Base-by-base conservation (phyloP, 2,329 filamentous ascomycete genomes). In the Paecilomyces sp. region DNA sequence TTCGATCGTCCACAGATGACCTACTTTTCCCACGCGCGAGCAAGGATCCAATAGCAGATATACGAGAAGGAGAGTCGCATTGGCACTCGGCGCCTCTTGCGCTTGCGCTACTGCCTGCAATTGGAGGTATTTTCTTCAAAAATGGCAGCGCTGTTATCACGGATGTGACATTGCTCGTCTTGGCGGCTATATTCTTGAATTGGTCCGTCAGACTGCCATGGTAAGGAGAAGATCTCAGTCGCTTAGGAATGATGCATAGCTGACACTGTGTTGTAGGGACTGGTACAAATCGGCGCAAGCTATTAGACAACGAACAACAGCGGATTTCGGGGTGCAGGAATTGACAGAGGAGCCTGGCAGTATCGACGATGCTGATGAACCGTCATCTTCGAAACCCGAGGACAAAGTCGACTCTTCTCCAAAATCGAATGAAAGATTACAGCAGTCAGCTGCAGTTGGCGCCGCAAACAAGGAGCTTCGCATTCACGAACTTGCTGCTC, bases 191-290 rank as follows among this genome's bases (percentile, higher is more conserved):
- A 53, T 95, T 97, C 68, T 79, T 97, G 62, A 92, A 96, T 71
- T 97, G 92, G 91, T 92, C 90, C 55, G 88, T 97, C 52, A 88
- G 91, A 59, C 81, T 94, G 65, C 93, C 93, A 66, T 97, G 93
- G 92, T 92, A 79, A 71, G 83, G 66, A 52, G 57, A 18, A 57
- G 61, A 56, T 34, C 51, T n/a, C 58, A 11, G 58, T 56, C 51
- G 58, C 60, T 57, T 58, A 60, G 22, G 18, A 22, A 47, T 54
- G 55, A 25, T 15, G 18, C 11, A 25, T 15, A 6, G 51, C 51
- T 57, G 22, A 36, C 58, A 63, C 59, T 59, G 55, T 63, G 22
- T 34, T 31, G 9, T 55, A 88, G 86, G 86, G 81, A 85, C 57
- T 92, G 89, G 89, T 92, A 92, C 73, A 81, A 85, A 65, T 85